Conservation (phyloP, 352 stramenopile species). For the Pythium scleroteichum region DNA sequence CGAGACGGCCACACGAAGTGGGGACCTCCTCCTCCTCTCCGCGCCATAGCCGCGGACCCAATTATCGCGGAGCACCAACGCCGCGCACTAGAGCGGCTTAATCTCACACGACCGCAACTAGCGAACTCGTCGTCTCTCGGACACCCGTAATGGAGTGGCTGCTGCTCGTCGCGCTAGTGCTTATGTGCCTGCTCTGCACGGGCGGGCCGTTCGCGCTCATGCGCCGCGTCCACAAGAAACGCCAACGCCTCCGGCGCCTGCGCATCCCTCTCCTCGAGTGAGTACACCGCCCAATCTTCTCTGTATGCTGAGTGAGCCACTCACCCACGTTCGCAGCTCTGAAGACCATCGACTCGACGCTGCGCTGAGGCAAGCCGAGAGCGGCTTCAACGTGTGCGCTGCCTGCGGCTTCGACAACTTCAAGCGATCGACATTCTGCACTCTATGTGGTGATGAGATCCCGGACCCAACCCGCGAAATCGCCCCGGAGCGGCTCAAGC, state of each 20-base stretch:
- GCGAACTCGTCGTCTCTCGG: background rate
- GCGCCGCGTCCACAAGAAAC: constrained; percentile 21
- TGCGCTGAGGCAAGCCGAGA: constrained; percentile 21
- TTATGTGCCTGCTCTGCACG: constrained; percentile 17
- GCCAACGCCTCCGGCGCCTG: constrained; percentile 9
- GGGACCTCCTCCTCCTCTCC: background rate
- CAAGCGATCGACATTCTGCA: constrained; percentile 31
- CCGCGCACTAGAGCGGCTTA: too few species aligned
- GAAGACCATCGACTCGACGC: constrained; percentile 29
- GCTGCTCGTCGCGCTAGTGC: constrained; percentile 11
- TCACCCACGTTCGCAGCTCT: constrained; percentile 4
- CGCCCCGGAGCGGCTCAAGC: constrained; percentile 21
- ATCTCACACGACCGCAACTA: background rate
- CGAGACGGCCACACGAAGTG: constrained; percentile 1
- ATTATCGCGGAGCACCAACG: constrained; percentile 2
- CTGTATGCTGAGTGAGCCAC: too few species aligned
- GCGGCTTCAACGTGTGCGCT: constrained; percentile 28
- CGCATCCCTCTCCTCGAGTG: constrained; percentile 23
- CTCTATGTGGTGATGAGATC: constrained; percentile 29
- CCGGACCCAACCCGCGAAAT: constrained; percentile 16
- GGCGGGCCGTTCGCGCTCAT: constrained; percentile 21
- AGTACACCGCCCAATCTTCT: constrained; percentile 1
- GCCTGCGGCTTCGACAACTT: constrained; percentile 35
- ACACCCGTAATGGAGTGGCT: constrained; percentile 22
- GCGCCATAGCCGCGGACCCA: too few species aligned